Evolutionary conservation across 805 yeast genomes (phyloP), one percentile per base, ranked within the genome.

Genomic region (Sungouiella blattae): DNA sequence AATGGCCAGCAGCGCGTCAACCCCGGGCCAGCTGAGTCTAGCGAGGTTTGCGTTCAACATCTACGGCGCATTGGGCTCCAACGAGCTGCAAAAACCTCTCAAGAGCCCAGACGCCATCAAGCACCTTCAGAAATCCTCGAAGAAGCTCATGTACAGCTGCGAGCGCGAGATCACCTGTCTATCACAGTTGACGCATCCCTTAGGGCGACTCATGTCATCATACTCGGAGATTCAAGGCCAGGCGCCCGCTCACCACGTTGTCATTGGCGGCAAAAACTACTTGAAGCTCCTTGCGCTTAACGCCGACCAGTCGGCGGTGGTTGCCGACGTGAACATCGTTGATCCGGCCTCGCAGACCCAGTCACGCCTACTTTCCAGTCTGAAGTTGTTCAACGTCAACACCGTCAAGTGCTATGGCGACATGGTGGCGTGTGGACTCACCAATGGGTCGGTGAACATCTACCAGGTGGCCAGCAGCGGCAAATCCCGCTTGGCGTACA

Each of bases 11-110:
- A 42, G 37, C 34, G n/a, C n/a, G n/a, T n/a, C n/a, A n/a, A n/a
- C n/a, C n/a, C n/a, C n/a, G n/a, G n/a, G n/a, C n/a, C 44, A 44
- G 37, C 52, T 52, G 52, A 40, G 44, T 23, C 56, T 75, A 39
- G 76, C 82, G 4, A 63, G 78, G 30, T 69, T 78, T 54, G 82
- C 83, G 0, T 77, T 74, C 60, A 73, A 76, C 46, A 74, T 77
- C 24, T 78, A 78, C 53, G 82, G 82, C 21, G 49, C 61, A 13
- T 46, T 57, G 53, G 52, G 32, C 41, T 48, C 27, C 44, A 51
- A 37, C 36, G 31, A 18, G 30, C 27, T 16, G 24, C 8, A 17
- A 28, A 36, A 12, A 31, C 18, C 29, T 26, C 6, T 9, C 6
- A 20, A 20, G 9, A 20, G 23, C 18, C 12, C 30, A 8, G n/a